Base-by-base conservation (phyloP, 202 grass and related monocot species). In the Setaria viridis region DNA sequence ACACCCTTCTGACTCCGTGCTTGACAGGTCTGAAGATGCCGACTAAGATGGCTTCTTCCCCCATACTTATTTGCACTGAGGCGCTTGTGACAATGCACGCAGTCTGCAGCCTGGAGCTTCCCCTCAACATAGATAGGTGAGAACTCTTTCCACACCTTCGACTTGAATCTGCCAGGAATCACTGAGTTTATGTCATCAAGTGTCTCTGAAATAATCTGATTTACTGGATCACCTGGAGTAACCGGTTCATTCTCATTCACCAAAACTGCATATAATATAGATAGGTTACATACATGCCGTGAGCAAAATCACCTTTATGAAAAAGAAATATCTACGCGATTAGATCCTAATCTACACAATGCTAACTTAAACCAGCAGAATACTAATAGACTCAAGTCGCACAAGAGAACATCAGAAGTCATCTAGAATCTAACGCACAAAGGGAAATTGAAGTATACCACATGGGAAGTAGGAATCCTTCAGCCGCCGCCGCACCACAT, bases 131-230 rank as follows among this genome's bases (percentile, higher is more conserved):
- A 88, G 72, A 88, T 65, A 19, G 89, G 85, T 13, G 15, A 73
- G 59, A 91, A 91, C 77, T 91, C 89, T 51, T 72, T 91, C 89
- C 89, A 91, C 72, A 91, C 89, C 85, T 88, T 91, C 0, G 89
- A 91, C 66, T 88, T 91, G 85, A 91, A 91, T 91, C 85, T 91
- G 65, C 72, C 88, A n/a, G 85, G 77, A 67, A 70, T 73, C 30
- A 49, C 56, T 20, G 76, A 78, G 32, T 46, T 76, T 13, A 85
- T 85, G 39, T 88, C 78, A 2, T 60, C 82, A 60, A 91, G 55
- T 5, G 85, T 72, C 48, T 78, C 85, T 0, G 81, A 49, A 32
- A 88, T 77, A 49, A 91, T 77, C 20, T 76, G 81, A 65, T 72
- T 76, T 15, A 65, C 70, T 0, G 70, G 81, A 80, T 87, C 77